Evolutionary conservation across 441 rosid genomes (phyloP).

Genomic region (Dalechampia spathulata): DNA sequence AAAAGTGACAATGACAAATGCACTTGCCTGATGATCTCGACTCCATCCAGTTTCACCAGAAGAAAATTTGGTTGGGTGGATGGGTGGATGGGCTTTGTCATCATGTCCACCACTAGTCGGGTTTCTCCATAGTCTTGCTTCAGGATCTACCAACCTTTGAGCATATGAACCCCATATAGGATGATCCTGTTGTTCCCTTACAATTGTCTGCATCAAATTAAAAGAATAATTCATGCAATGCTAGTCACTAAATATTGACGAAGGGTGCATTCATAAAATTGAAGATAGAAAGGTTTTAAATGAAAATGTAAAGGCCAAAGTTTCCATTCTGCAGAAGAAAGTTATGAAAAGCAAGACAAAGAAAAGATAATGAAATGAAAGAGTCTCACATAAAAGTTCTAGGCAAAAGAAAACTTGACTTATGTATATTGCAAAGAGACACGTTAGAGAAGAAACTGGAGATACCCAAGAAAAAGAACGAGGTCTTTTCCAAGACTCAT

Average conservation of each 20-base stretch:
- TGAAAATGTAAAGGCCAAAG: background rate
- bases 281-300: background rate
- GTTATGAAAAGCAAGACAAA: background rate
- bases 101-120: constrained; percentile 94
- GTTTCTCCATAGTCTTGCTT: constrained; percentile 80
- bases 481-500: no score
- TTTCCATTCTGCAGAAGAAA: background rate
- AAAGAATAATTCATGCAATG: constrained; percentile 9
- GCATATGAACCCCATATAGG: constrained; percentile 93
- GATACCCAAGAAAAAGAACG: no score
- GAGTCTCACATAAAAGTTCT: no score
- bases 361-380: background rate
- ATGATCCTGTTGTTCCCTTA: constrained; percentile 76
- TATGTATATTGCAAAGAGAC: no score
- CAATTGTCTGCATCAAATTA: constrained; percentile 51
- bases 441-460: no score
- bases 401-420: no score
- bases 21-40: constrained; percentile 76
- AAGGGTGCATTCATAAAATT: background rate
- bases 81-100: constrained; percentile 98
- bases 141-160: constrained; percentile 65
- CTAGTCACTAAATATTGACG: background rate
- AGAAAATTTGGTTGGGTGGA: constrained; percentile 93
- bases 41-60: constrained; percentile 81
- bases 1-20: no score